Percentiles rank a stretch among this genome's conserved stretches.
Conservation (phyloP, 2,329 filamentous ascomycete genomes). For the Pseudocercospora crystallina region DNA sequence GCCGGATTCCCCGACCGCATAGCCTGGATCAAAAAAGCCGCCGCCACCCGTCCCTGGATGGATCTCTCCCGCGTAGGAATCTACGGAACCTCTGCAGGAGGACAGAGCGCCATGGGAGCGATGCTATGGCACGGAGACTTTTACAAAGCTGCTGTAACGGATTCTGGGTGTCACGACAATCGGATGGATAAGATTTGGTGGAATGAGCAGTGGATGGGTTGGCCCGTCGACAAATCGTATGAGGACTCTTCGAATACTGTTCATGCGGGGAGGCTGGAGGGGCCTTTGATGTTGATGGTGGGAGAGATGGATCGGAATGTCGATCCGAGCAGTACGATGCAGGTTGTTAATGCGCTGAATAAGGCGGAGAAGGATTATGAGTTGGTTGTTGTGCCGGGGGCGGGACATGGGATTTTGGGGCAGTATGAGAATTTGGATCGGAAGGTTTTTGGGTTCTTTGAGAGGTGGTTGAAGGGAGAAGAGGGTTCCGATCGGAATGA, state of each 20-base stretch:
- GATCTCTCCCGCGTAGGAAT: constrained; percentile 6
- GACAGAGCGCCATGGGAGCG: constrained; percentile 5
- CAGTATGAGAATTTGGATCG: background rate
- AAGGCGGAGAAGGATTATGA: constrained; percentile 12
- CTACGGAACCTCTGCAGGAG: constrained; percentile 6
- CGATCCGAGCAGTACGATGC: constrained; percentile 11
- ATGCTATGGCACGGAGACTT: constrained; percentile 11
- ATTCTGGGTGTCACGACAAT: constrained; percentile 11
- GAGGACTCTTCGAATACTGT: constrained; percentile 8
- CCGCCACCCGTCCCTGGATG: constrained; percentile 4
- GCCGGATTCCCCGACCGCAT: constrained; percentile 11
- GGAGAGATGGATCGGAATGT: constrained; percentile 11
- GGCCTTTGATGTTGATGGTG: constrained; percentile 8
- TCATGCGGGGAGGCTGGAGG: constrained; percentile 6
- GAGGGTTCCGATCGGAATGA: no score
- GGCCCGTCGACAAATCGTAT: constrained; percentile 9
- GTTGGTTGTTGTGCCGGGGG: constrained; percentile 8
- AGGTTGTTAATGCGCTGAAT: constrained; percentile 15
- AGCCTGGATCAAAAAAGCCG: constrained; percentile 13
- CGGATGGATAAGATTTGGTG: constrained; percentile 10
- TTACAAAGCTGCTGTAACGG: constrained; percentile 8
- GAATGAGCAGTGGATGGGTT: constrained; percentile 8
- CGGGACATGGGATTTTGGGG: background rate
- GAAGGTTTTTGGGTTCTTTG: constrained; percentile 9
- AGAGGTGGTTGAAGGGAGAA: constrained; percentile 2